phyloP scores from a whole-genome alignment of 345 rosid species.

The Mallotus nudiflorus region DNA sequence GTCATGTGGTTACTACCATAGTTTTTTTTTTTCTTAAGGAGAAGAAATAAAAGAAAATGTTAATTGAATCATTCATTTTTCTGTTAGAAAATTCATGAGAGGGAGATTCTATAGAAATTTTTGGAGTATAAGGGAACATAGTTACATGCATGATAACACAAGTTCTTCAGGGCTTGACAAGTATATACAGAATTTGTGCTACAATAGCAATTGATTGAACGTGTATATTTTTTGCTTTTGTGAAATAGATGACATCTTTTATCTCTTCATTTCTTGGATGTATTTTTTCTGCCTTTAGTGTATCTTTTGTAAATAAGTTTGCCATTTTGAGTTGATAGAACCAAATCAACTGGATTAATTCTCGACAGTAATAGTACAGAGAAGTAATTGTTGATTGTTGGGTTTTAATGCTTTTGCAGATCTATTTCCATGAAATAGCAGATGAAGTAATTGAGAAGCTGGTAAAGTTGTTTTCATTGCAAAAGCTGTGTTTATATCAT shows the following conservation, averaged over 20 bases:
- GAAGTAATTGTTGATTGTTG: conserved; percentile 7
- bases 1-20: no score
- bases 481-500: background rate
- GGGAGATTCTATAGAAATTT: no score
- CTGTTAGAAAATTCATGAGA: background rate
- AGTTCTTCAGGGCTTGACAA: background rate
- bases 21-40: no score
- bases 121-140: background rate
- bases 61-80: background rate
- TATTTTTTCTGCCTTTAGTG: background rate
- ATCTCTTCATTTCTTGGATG: background rate
- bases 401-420: conserved; percentile 50
- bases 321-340: background rate
- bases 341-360: background rate
- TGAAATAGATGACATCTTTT: background rate
- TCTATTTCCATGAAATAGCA: conserved; percentile 78
- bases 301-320: background rate
- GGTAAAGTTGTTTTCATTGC: conserved; percentile 41
- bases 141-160: background rate
- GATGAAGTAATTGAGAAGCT: conserved; percentile 72
- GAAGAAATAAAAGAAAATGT: background rate
- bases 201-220: background rate
- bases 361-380: background rate
- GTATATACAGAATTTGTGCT: background rate
- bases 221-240: background rate